Conservation (phyloP, 2,329 filamentous ascomycete genomes). For the Ophiostoma montium region DNA sequence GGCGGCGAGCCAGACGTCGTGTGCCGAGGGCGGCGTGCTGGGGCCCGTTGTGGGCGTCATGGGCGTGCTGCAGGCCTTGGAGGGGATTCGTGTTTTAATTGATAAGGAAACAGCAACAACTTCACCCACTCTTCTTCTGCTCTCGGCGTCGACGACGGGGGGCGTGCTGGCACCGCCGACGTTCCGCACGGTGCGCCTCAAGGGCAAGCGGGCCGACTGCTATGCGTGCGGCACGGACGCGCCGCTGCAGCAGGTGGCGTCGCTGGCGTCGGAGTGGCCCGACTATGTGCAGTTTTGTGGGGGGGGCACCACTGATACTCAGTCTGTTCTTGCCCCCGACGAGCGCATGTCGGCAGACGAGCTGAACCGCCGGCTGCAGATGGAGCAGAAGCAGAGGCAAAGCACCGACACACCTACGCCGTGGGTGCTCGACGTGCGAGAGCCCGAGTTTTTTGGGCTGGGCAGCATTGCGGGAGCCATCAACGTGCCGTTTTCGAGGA, state of each 20-base stretch:
- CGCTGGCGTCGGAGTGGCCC: constrained; percentile 35
- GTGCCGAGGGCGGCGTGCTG: constrained; percentile 83
- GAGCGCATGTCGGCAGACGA: constrained; percentile 55
- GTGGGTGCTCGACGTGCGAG: constrained; percentile 70
- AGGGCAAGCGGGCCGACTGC: constrained; percentile 54
- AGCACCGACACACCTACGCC: constrained; percentile 25
- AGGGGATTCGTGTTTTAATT: constrained; percentile 72
- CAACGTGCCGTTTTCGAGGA: constrained; percentile 54
- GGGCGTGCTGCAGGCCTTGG: constrained; percentile 82
- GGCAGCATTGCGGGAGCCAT: constrained; percentile 62
- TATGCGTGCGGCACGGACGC: constrained; percentile 57
- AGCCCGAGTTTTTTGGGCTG: constrained; percentile 72
- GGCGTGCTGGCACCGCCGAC: constrained; percentile 16
- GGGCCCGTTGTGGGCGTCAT: constrained; percentile 88
- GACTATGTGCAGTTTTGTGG: constrained; percentile 87
- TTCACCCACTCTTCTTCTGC: constrained; percentile 27
- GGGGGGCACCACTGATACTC: constrained; percentile 29
- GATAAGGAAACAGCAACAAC: neutral
- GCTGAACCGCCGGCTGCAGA: constrained; percentile 22
- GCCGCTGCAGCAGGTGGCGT: constrained; percentile 27
- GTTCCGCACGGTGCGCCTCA: constrained; percentile 66
- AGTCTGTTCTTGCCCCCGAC: too few relatives aligned
- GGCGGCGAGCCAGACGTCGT: constrained; percentile 66
- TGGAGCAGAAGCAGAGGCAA: neutral
- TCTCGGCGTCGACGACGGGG: constrained; percentile 28